These are phyloP conservation scores for Cladophialophora psammophila DNA, from an alignment of 2,329 filamentous ascomycete species.

Conservation along the genomic window DNA sequence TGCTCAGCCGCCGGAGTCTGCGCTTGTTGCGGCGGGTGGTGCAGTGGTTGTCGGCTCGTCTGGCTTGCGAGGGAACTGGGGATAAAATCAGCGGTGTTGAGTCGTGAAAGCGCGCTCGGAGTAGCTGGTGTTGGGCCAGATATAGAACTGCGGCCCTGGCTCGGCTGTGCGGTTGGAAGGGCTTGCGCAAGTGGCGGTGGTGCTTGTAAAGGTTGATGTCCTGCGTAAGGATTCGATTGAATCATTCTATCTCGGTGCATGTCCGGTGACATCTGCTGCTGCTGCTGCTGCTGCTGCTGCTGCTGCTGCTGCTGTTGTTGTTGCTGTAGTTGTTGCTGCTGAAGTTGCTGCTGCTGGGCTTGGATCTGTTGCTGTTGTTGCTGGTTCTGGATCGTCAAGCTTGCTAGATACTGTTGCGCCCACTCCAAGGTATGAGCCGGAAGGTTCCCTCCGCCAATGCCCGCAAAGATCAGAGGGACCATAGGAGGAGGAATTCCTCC, in stretches of 20 bases:
- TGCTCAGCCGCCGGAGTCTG: conserved; percentile 63
- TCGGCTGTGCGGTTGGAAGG: conserved; percentile 34
- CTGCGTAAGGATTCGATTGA: conserved; percentile 47
- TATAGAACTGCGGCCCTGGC: conserved; percentile 38
- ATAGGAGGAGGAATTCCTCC: conserved; percentile 76
- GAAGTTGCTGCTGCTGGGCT: conserved; percentile 37
- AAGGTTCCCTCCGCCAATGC: conserved; percentile 70
- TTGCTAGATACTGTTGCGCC: conserved; percentile 70
- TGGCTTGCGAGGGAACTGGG: conserved; percentile 42
- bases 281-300: conserved; percentile 39
- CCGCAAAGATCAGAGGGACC: conserved; percentile 77
- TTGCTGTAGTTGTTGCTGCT: conserved; percentile 35
- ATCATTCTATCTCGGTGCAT: conserved; percentile 46
- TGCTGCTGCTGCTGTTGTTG: too few relatives aligned
- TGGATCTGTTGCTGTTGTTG: conserved; percentile 50
- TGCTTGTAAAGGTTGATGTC: conserved; percentile 32
- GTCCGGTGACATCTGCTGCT: conserved; percentile 40
- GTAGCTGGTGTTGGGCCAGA: conserved; percentile 43
- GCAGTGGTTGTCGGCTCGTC: conserved; percentile 53
- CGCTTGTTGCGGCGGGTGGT: conserved; percentile 62
- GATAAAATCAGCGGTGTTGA: conserved; percentile 53
- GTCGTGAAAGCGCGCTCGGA: conserved; percentile 46
- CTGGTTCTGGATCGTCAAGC: conserved; percentile 50
- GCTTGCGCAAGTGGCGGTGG: conserved; percentile 34
- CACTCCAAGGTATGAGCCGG: conserved; percentile 70